These are phyloP conservation scores for Lichenothelia convexa DNA, from an alignment of 495 filamentous ascomycete species.

Conservation along the genomic window DNA sequence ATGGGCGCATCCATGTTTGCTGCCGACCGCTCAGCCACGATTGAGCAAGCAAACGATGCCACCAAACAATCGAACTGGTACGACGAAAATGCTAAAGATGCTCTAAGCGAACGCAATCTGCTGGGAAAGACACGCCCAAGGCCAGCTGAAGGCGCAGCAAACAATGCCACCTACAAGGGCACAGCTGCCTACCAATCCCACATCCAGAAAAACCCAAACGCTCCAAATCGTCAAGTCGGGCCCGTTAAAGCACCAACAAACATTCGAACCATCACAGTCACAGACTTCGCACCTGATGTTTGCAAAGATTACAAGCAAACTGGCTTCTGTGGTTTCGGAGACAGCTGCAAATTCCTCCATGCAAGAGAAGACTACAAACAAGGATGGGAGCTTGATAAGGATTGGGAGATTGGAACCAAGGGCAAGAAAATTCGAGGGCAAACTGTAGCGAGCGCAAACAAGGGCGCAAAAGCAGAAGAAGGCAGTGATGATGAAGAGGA, in stretches of 20 bases:
- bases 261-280: conserved; percentile 75
- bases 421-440: conserved; percentile 48
- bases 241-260: conserved; percentile 82
- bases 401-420: conserved; percentile 77
- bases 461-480: conserved; percentile 24
- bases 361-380: conserved; percentile 74
- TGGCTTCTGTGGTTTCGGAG: conserved; percentile 66
- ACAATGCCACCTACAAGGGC: conserved; percentile 60
- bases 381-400: conserved; percentile 86
- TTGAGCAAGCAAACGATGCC: conserved; percentile 64
- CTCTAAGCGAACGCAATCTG: conserved; percentile 38
- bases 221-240: conserved; percentile 51
- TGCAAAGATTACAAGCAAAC: conserved; percentile 94
- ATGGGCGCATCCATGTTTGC: conserved; percentile 35
- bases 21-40: conserved; percentile 36
- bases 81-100: conserved; percentile 40
- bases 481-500: conserved; percentile 49
- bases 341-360: conserved; percentile 79
- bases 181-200: conserved; percentile 52
- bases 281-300: conserved; percentile 81
- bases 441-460: conserved; percentile 41
- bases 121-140: conserved; percentile 41
- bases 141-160: conserved; percentile 7
- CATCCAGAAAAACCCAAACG: conserved; percentile 69
- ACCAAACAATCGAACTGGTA: conserved; percentile 88